These are phyloP conservation scores for Takashimella koratensis DNA, from an alignment of 1,284 basidiomycete genomes.

Conservation along the genomic window DNA sequence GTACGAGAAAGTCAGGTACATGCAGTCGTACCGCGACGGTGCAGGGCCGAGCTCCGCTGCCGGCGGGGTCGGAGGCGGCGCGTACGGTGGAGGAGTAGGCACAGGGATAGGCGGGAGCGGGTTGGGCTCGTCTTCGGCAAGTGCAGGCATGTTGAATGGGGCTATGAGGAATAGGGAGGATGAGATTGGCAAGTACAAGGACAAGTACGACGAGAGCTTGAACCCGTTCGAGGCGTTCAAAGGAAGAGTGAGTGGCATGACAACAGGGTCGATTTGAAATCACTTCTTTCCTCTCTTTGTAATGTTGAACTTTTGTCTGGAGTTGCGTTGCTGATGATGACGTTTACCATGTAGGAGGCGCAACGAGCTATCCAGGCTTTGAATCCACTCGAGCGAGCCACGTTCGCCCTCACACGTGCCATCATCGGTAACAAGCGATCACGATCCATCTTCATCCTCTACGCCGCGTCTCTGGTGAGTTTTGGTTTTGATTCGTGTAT, in stretches of 20 bases:
- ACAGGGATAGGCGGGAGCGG: constrained; percentile 1
- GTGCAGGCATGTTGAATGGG: constrained; percentile 31
- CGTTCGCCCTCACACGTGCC: constrained; percentile 76
- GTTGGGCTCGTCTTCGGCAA: constrained; percentile 1
- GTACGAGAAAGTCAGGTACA: constrained; percentile 94
- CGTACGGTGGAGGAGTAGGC: not conserved
- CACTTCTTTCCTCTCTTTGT: not conserved
- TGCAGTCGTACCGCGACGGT: constrained; percentile 86
- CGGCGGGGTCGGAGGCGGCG: constrained; percentile 7
- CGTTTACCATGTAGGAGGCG: constrained; percentile 87
- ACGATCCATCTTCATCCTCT: constrained; percentile 52
- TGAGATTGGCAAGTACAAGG: constrained; percentile 82
- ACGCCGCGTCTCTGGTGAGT: constrained; percentile 44
- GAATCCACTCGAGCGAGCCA: constrained; percentile 84
- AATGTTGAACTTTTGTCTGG: not conserved
- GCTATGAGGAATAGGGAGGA: constrained; percentile 52
- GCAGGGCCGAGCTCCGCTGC: constrained; percentile 15
- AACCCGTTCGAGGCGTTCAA: constrained; percentile 97
- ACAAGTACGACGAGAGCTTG: constrained; percentile 91
- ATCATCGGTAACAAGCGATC: constrained; percentile 85
- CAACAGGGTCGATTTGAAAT: no score
- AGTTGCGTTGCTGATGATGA: not conserved
- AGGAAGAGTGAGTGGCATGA: constrained; percentile 69
- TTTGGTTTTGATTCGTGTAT: not conserved
- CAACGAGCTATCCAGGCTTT: constrained; percentile 84